Base-by-base conservation (phyloP, 1,139 yeast species). In the Blastobotrys arbuscula region DNA sequence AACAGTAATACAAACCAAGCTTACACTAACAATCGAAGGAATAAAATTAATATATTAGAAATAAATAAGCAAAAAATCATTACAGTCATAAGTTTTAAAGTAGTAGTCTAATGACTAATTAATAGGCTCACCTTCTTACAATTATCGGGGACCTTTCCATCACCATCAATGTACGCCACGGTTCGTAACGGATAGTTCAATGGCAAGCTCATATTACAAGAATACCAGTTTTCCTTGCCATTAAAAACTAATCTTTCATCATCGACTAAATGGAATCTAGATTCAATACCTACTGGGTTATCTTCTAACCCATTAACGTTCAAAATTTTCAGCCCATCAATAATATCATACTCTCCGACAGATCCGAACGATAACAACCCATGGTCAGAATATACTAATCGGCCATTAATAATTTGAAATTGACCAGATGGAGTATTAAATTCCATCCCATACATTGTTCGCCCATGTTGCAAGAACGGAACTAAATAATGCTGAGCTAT, bases 371-470 rank as follows among this genome's bases (percentile, higher is more conserved):
- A 41, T 18, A 13, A 13, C 19, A n/a, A 2, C 2, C 44, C 44
- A 30, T 41, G 18, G 9, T 31, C 38, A 19, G 21, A n/a, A 28
- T 41, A 41, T 13, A 31, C 13, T 33, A 41, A 18, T 13, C 37
- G 5, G 12, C 44, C 44, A 19, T 31, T 31, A 28, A 31, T 16
- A 28, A 41, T 28, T 19, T 33, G 44, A 28, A 31, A 41, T 28
- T 30, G 36, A 19, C 44, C 44, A 2, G 37, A 5, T 41, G 44
- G 44, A 2, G 19, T 13, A 12, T 13, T 19, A 8, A 20, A 31
- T 28, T 28, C 44, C 44, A 41, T 41, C 2, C 38, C 44, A 13
- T 41, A 41, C 44, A 41, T 41, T n/a, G 44, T 41, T 30, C 38
- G 26, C 19, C 44, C 44, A 41, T 41, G 44, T 15, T 41, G 44